Percentiles rank a stretch among this genome's conserved stretches.
Evolutionary conservation across 2,329 filamentous ascomycete species (phyloP).

Genomic region (Trichoderma sp.): DNA sequence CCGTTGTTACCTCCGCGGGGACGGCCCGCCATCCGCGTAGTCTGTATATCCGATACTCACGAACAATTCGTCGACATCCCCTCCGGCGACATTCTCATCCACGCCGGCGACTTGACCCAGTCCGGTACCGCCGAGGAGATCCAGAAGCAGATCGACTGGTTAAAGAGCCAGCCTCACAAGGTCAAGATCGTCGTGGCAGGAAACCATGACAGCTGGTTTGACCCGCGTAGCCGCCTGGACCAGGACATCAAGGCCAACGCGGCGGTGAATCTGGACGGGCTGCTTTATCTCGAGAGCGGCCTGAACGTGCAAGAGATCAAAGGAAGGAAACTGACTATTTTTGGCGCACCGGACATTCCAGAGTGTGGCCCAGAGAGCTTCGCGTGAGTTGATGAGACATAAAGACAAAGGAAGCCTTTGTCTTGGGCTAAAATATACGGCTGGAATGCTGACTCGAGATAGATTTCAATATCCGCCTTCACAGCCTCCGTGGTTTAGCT

Average conservation of each 20-base stretch:
- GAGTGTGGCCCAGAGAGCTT: constrained; percentile 71
- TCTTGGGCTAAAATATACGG: not conserved
- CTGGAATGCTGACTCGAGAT: constrained; percentile 12
- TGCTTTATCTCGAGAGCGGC: constrained; percentile 77
- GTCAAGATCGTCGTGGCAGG: constrained; percentile 84
- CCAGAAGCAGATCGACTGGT: constrained; percentile 84
- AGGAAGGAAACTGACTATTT: constrained; percentile 62
- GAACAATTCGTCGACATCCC: constrained; percentile 66
- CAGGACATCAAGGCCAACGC: constrained; percentile 58
- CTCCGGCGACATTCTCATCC: constrained; percentile 81
- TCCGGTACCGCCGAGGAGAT: constrained; percentile 72
- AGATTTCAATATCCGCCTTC: constrained; percentile 73
- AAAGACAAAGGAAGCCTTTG: not conserved
- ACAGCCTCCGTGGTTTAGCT: constrained; percentile 71
- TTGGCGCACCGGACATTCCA: constrained; percentile 82
- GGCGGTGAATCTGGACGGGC: constrained; percentile 65
- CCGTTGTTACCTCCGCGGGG: constrained; percentile 62
- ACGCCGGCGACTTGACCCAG: constrained; percentile 84
- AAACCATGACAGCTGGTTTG: constrained; percentile 89
- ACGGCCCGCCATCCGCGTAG: constrained; percentile 67
- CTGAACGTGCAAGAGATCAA: constrained; percentile 66
- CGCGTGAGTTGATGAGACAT: constrained; percentile 48
- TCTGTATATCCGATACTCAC: constrained; percentile 92
- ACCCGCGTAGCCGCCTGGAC: constrained; percentile 62
- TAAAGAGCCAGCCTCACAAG: constrained; percentile 70